Conservation (phyloP, 768 basidiomycete species). For the Agaricus blazei region DNA sequence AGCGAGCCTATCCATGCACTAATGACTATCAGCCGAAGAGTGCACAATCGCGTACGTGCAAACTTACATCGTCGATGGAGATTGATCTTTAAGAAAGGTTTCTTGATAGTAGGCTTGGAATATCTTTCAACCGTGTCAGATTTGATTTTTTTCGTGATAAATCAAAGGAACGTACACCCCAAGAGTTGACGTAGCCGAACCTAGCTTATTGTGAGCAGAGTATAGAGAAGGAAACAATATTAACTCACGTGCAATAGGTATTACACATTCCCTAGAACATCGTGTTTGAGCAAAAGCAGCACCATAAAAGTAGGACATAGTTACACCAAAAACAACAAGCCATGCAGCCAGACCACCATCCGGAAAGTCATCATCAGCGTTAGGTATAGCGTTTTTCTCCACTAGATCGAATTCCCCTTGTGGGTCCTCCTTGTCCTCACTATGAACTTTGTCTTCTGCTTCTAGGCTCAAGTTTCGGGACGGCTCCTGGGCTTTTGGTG, state of each 20-base stretch:
- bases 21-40: neutral
- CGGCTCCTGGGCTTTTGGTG: too few relatives aligned
- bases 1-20: conserved; percentile 82
- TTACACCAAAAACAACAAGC: conserved; percentile 38
- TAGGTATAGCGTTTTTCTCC: neutral
- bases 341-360: conserved; percentile 42
- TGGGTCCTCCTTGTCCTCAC: neutral
- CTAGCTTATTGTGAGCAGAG: conserved; percentile 20
- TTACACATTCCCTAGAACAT: conserved; percentile 36
- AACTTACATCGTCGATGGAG: conserved; percentile 48
- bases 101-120: conserved; percentile 6
- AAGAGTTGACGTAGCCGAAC: conserved; percentile 69
- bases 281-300: neutral
- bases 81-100: neutral
- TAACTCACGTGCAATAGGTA: conserved; percentile 40
- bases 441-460: neutral
- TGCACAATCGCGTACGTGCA: neutral
- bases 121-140: neutral
- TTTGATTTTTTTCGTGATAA: neutral
- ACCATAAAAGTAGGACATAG: conserved; percentile 1
- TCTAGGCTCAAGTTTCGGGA: neutral
- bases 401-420: neutral
- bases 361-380: conserved; percentile 27
- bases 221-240: neutral
- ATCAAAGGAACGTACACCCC: conserved; percentile 52